Evolutionary conservation across 1,139 yeast genomes (phyloP).

Genomic region (Saccharomyces pastorianus): DNA sequence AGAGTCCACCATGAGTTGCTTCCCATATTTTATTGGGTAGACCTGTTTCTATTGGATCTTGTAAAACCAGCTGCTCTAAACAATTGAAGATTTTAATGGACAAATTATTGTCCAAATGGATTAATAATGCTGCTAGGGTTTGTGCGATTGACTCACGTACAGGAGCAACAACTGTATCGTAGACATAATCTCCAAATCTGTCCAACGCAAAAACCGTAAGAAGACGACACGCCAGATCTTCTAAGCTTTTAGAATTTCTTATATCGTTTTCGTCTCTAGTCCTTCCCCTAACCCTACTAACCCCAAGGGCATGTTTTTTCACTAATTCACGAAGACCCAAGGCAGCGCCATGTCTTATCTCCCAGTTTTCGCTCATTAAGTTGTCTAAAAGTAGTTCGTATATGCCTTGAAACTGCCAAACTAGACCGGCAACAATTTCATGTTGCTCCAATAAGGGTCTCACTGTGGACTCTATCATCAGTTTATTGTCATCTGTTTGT

Average conservation of each 20-base stretch:
- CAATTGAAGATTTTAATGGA: constrained; percentile 57
- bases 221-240: constrained; percentile 80
- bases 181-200: constrained; percentile 93
- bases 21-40: constrained; percentile 56
- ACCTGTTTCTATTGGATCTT: constrained; percentile 41
- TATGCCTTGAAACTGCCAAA: constrained; percentile 95
- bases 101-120: constrained; percentile 56
- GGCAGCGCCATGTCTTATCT: constrained; percentile 91
- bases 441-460: constrained; percentile 70
- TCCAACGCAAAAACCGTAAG: constrained; percentile 87
- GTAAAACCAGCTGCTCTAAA: constrained; percentile 63
- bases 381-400: constrained; percentile 76
- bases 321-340: constrained; percentile 84
- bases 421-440: constrained; percentile 64
- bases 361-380: constrained; percentile 85
- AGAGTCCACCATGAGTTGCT: constrained; percentile 96
- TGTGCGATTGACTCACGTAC: constrained; percentile 96
- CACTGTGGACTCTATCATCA: constrained; percentile 74
- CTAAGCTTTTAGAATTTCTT: constrained; percentile 64
- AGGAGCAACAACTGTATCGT: constrained; percentile 97
- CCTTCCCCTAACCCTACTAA: constrained; percentile 71
- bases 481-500: constrained; percentile 71
- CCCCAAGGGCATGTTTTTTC: constrained; percentile 76
- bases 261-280: constrained; percentile 51
- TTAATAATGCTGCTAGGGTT: constrained; percentile 77